Percentiles rank a stretch among this genome's conserved stretches.
Conservation (phyloP, 2,329 filamentous ascomycete species). For the Fusarium transvaalense region DNA sequence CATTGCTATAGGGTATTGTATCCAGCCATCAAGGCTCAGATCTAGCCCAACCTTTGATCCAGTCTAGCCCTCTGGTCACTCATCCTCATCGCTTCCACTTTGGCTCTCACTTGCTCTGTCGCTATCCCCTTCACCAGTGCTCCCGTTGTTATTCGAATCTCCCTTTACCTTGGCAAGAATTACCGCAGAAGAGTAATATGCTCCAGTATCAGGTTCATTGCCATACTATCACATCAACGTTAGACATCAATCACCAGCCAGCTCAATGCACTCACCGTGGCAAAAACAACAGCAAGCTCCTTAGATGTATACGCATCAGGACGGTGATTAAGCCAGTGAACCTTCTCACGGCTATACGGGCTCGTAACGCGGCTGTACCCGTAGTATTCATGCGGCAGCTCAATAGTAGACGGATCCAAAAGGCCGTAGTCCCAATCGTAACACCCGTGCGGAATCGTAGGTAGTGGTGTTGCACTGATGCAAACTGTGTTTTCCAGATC, state of each 20-base stretch:
- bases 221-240: constrained; percentile 1
- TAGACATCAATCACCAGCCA: background rate
- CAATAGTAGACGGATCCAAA: background rate
- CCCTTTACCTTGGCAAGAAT: constrained; percentile 10
- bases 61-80: background rate
- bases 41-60: background rate
- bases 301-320: background rate
- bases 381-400: background rate
- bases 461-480: fast-evolving
- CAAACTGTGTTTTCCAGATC: background rate
- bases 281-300: constrained; percentile 20
- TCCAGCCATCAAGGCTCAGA: background rate
- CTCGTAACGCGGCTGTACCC: background rate
- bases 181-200: constrained; percentile 24
- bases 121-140: too few species aligned
- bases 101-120: background rate
- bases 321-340: constrained; percentile 27
- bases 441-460: background rate
- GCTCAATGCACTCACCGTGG: background rate
- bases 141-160: fast-evolving
- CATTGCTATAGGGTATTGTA: too few species aligned
- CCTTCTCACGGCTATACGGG: background rate
- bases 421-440: background rate
- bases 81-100: background rate
- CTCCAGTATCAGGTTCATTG: background rate